Percentiles rank a stretch among this genome's conserved stretches.
Evolutionary conservation across 2,329 filamentous ascomycete genomes (phyloP).

Genomic region (Metarhizium brunneum): DNA sequence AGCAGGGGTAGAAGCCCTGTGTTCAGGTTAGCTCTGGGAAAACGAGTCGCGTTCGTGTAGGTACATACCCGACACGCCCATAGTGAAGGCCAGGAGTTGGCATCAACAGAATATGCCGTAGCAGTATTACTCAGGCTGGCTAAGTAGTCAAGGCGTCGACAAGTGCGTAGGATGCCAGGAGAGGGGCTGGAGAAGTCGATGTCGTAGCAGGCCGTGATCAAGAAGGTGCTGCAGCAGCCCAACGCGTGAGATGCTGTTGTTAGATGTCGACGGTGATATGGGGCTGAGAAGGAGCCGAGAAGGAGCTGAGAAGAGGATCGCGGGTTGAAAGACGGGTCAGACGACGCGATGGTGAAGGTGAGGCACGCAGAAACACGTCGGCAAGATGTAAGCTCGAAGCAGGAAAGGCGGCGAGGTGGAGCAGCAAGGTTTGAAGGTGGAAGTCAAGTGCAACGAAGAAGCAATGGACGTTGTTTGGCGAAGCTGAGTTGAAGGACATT

Average conservation of each 20-base stretch:
- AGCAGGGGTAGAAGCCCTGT: conserved; percentile 75
- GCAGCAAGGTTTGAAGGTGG: not conserved
- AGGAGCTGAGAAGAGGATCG: not conserved
- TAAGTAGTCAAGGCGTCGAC: not conserved
- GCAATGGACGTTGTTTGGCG: not conserved
- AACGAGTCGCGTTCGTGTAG: not conserved
- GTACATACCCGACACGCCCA: conserved; percentile 28
- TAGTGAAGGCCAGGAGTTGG: conserved; percentile 11
- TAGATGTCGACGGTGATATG: too few relatives aligned
- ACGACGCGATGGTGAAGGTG: not conserved
- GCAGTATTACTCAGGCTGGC: not conserved
- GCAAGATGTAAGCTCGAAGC: not conserved
- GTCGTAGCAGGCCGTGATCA: not conserved
- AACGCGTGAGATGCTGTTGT: not conserved
- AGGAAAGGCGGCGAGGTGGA: not conserved
- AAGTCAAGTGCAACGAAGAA: not conserved
- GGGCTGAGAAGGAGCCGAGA: not conserved
- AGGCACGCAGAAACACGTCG: not conserved
- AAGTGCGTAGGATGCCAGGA: not conserved
- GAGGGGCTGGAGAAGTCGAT: not conserved
- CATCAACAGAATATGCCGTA: not conserved
- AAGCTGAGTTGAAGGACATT: not conserved
- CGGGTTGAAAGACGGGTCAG: not conserved
- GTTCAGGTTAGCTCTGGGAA: conserved; percentile 21
- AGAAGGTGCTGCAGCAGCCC: not conserved